phyloP scores from a whole-genome alignment of 257 asterid species.

The Leonotis leonurus region DNA sequence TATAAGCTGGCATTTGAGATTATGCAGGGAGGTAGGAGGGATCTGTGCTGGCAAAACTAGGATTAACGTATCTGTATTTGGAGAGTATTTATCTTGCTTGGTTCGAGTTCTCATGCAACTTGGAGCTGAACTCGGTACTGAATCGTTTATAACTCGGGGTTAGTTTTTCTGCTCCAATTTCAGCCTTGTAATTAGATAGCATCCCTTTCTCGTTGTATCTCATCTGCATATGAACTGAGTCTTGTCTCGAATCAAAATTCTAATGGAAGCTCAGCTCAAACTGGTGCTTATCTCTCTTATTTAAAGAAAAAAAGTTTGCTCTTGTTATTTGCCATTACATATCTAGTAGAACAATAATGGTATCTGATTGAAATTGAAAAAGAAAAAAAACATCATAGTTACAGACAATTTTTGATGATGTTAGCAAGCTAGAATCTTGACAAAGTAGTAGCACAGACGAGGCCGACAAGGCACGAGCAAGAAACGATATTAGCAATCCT shows the following conservation, averaged over 20 bases:
- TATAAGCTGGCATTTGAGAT: conserved; percentile 84
- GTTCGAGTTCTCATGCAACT: conserved; percentile 5
- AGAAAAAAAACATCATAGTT: too few relatives aligned
- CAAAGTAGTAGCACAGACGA: conserved; percentile 47
- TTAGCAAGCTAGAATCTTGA: conserved; percentile 24
- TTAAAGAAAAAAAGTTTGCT: too few relatives aligned
- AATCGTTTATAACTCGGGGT: conserved; percentile 12
- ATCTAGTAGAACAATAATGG: background rate
- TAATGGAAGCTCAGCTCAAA: conserved; percentile 9
- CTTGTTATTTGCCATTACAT: background rate
- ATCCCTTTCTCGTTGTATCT: background rate
- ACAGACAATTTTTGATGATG: background rate
- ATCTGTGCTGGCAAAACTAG: conserved; percentile 76
- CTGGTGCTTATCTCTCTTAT: conserved; percentile 9
- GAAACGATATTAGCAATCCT: conserved; percentile 50
- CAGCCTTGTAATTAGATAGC: conserved; percentile 29
- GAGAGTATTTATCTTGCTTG: background rate
- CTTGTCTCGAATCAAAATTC: conserved; percentile 8
- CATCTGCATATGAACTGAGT: conserved; percentile 11
- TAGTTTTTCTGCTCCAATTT: conserved; percentile 17
- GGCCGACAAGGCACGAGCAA: conserved; percentile 58
- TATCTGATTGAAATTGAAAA: too few relatives aligned
- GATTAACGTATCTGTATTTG: too few relatives aligned
- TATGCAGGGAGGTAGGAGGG: conserved; percentile 91
- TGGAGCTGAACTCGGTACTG: background rate